phyloP scores from a whole-genome alignment of 768 basidiomycete genomes.

The Pulveroboletus sp. region DNA sequence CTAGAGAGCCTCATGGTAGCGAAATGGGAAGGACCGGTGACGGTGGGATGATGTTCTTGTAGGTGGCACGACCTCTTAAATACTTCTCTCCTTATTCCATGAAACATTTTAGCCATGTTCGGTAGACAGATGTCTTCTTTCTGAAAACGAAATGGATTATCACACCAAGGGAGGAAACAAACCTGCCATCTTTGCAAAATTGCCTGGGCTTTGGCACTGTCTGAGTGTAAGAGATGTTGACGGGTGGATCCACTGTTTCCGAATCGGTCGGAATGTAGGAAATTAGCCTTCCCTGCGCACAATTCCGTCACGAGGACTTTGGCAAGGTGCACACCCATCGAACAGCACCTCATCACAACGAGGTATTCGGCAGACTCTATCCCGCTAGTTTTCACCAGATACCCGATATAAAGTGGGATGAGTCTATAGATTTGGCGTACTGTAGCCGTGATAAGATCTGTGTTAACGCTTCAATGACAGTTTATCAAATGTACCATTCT shows the following conservation, averaged over 20 bases:
- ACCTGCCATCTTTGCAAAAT: neutral
- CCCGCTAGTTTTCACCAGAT: neutral
- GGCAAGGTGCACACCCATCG: too few species aligned
- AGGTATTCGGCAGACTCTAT: neutral
- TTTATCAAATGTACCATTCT: neutral
- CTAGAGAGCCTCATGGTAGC: slow-evolving; percentile 9
- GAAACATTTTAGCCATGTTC: neutral
- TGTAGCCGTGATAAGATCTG: neutral
- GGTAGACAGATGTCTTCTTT: neutral
- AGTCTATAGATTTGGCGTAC: slow-evolving; percentile 1
- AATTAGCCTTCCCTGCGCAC: neutral
- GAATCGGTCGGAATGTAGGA: neutral
- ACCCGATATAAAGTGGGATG: slow-evolving; percentile 4
- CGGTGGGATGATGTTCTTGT: neutral
- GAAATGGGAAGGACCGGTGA: neutral
- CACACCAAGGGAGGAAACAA: neutral
- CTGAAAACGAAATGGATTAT: neutral
- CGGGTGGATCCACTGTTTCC: neutral
- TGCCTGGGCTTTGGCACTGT: neutral
- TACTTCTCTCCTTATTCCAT: neutral
- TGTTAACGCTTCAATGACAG: slow-evolving; percentile 1
- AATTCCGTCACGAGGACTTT: neutral
- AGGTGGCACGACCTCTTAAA: neutral
- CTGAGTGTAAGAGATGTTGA: neutral
- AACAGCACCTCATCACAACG: neutral